These are phyloP conservation scores for Globisporangium nunn DNA, from an alignment of 352 stramenopile genomes.

Conservation along the genomic window DNA sequence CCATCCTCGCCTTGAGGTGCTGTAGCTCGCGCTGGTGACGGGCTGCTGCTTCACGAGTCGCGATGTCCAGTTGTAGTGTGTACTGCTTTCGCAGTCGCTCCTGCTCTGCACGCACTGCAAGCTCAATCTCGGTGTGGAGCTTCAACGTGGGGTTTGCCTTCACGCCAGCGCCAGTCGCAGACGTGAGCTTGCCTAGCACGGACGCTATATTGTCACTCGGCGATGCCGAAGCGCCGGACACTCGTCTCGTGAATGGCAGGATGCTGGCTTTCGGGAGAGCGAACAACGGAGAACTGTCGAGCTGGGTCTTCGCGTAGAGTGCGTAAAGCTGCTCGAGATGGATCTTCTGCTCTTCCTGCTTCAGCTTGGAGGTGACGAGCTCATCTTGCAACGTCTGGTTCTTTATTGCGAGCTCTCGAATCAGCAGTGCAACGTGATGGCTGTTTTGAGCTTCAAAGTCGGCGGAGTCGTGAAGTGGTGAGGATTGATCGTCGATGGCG, in stretches of 20 bases:
- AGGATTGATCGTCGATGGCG: conserved; percentile 2
- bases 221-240: neutral
- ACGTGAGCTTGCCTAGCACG: too few relatives aligned
- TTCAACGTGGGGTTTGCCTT: conserved; percentile 14
- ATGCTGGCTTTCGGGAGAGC: conserved; percentile 31
- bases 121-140: conserved; percentile 37
- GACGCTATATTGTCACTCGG: neutral
- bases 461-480: neutral
- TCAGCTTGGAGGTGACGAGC: conserved; percentile 36
- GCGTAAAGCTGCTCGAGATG: conserved; percentile 60
- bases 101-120: conserved; percentile 38
- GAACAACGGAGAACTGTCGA: conserved; percentile 24
- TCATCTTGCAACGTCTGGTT: conserved; percentile 46
- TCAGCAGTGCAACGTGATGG: conserved; percentile 23
- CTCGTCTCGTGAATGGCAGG: conserved; percentile 18
- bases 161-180: neutral
- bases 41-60: conserved; percentile 19
- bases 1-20: conserved; percentile 14
- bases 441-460: neutral
- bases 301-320: conserved; percentile 39
- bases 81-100: conserved; percentile 35
- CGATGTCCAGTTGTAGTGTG: conserved; percentile 21
- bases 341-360: conserved; percentile 51
- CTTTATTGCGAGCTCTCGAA: conserved; percentile 31
- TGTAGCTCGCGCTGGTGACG: conserved; percentile 19